A percentile compares a stretch with the other conserved stretches of the same genome.
Conservation (phyloP, 768 basidiomycete species). For the Boletus coccyginus region DNA sequence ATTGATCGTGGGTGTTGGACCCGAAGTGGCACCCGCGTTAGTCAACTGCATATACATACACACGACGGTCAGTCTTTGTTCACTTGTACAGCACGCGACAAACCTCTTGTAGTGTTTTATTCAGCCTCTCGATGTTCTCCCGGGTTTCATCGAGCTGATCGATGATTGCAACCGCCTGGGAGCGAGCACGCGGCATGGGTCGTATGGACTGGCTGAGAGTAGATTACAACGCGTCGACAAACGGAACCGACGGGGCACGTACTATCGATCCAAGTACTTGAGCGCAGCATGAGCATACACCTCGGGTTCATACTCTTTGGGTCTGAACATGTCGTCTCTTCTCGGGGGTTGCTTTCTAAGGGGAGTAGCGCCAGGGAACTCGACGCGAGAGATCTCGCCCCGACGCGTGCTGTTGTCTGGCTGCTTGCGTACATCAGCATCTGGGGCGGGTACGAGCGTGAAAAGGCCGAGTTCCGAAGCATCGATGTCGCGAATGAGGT, state of each 20-base stretch:
- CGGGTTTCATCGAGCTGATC: constrained; percentile 38
- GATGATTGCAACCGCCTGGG: constrained; percentile 37
- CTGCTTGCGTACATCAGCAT: constrained; percentile 30
- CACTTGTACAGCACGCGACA: constrained; percentile 15
- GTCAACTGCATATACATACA: constrained; percentile 11
- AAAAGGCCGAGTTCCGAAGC: constrained; percentile 78
- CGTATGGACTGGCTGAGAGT: constrained; percentile 42
- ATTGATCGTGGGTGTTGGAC: constrained; percentile 26
- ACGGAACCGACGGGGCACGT: constrained; percentile 27
- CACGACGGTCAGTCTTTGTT: not conserved
- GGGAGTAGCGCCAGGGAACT: constrained; percentile 71
- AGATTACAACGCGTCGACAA: constrained; percentile 29
- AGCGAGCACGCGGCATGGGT: constrained; percentile 48
- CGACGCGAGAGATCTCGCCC: constrained; percentile 55
- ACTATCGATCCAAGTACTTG: constrained; percentile 79
- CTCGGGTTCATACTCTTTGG: constrained; percentile 61
- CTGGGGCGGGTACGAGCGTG: constrained; percentile 45
- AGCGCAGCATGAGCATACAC: constrained; percentile 73
- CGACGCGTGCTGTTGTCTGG: constrained; percentile 28
- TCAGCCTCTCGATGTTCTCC: constrained; percentile 35
- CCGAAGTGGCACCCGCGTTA: constrained; percentile 10
- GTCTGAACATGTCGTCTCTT: constrained; percentile 34
- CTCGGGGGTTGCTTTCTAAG: constrained; percentile 46
- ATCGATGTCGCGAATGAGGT: constrained; percentile 79
- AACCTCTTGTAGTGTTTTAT: constrained; percentile 40